Percentiles rank a stretch among this genome's conserved stretches.
Evolutionary conservation across 441 rosid genomes (phyloP).

Genomic region (Kokia cookei): DNA sequence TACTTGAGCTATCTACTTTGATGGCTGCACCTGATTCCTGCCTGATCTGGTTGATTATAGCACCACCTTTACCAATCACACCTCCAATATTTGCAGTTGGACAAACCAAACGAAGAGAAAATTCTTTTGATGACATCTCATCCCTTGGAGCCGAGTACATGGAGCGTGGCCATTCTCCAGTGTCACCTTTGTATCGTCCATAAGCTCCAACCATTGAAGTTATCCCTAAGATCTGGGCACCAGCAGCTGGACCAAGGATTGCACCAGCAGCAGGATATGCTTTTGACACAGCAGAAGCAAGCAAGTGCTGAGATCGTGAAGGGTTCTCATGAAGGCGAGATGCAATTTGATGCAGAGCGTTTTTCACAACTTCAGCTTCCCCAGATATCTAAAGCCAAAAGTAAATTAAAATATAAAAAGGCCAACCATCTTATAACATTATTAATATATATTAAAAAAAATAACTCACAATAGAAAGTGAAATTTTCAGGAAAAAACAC

Average conservation of each 20-base stretch:
- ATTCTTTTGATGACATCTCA: slow-evolving; percentile 64
- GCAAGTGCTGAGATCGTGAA: slow-evolving; percentile 78
- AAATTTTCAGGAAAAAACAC: not conserved
- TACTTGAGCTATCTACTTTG: slow-evolving; percentile 77
- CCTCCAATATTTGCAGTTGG: slow-evolving; percentile 74
- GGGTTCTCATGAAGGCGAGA: slow-evolving; percentile 90
- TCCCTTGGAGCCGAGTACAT: slow-evolving; percentile 77
- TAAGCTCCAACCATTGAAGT: slow-evolving; percentile 69
- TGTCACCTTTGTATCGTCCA: slow-evolving; percentile 75
- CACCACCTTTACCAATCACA: slow-evolving; percentile 90
- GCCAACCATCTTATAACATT: not conserved
- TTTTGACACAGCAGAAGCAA: slow-evolving; percentile 52
- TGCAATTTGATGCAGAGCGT: slow-evolving; percentile 82
- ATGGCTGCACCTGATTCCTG: slow-evolving; percentile 77
- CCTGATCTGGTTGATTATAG: slow-evolving; percentile 80
- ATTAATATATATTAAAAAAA: not conserved
- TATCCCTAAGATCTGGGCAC: slow-evolving; percentile 62
- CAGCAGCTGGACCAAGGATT: slow-evolving; percentile 45
- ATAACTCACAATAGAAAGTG: not conserved
- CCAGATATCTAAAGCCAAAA: slow-evolving; percentile 63
- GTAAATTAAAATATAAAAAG: not conserved
- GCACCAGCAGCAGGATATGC: slow-evolving; percentile 48
- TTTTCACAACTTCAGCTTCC: slow-evolving; percentile 70
- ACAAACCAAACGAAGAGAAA: slow-evolving; percentile 74
- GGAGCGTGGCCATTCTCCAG: slow-evolving; percentile 81